Conservation (phyloP, 257 asterid species). For the Haberlea rhodopensis region DNA sequence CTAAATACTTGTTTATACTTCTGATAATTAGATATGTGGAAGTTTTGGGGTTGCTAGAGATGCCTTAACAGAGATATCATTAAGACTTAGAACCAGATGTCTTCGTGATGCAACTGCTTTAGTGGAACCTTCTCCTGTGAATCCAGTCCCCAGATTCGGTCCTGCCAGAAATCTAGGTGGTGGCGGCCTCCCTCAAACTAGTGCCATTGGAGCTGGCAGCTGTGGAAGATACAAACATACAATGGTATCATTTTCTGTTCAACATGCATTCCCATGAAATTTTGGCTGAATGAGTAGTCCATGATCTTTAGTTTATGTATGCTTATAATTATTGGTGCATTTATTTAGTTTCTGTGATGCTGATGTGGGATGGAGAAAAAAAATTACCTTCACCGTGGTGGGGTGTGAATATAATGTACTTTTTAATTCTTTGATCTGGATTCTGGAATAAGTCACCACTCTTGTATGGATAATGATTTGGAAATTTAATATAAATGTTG, state of each 20-base stretch:
- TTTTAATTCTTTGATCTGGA: background rate
- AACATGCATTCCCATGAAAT: conserved; percentile 8
- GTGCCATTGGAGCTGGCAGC: conserved; percentile 42
- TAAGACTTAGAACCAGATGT: conserved; percentile 68
- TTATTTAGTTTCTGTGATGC: no score
- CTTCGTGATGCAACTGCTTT: conserved; percentile 55
- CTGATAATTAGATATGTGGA: conserved; percentile 58
- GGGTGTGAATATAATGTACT: background rate
- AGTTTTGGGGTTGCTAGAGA: conserved; percentile 66
- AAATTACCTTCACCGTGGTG: background rate
- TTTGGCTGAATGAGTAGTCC: background rate
- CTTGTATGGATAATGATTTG: no score
- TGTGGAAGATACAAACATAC: conserved; percentile 50
- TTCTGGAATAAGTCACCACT: background rate
- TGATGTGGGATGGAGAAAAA: no score
- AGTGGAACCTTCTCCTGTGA: conserved; percentile 46
- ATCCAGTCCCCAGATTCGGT: conserved; percentile 50
- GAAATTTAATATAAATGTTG: no score
- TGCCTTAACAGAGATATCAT: conserved; percentile 72
- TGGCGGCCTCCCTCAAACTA: conserved; percentile 36
- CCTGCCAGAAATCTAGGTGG: conserved; percentile 39
- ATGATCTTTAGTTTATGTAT: conserved; percentile 12
- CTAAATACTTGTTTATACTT: conserved; percentile 21
- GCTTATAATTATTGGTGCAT: no score
- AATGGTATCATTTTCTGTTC: conserved; percentile 39